Evolutionary conservation across 192 early-diverging fungal genomes (phyloP).

Genomic region (Coemansia reversa): DNA sequence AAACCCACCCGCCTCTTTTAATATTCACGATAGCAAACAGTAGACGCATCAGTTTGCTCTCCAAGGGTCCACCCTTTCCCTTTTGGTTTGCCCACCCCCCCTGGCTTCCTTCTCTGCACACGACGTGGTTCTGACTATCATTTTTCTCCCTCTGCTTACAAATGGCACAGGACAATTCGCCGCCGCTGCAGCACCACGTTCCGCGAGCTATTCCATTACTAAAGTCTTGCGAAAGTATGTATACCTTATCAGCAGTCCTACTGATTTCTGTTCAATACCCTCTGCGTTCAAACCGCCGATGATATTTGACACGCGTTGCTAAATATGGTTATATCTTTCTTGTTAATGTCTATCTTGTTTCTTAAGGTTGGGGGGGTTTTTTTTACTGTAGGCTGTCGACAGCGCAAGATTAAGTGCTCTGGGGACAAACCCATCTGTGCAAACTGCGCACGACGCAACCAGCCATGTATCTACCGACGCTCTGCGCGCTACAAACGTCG

Average conservation of each 20-base stretch:
- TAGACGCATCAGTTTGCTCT: background rate
- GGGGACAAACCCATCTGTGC: constrained; percentile 52
- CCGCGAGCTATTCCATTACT: constrained; percentile 45
- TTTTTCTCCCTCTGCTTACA: background rate
- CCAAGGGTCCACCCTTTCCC: background rate
- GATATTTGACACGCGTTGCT: background rate
- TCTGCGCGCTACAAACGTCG: constrained; percentile 56
- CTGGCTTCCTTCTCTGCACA: background rate
- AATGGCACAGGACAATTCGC: constrained; percentile 20
- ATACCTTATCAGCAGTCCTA: background rate
- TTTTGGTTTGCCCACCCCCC: background rate
- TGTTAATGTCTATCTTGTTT: background rate
- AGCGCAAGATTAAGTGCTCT: constrained; percentile 54
- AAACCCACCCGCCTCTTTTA: background rate
- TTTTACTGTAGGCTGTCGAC: constrained; percentile 41
- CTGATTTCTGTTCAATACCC: background rate
- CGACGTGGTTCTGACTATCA: background rate
- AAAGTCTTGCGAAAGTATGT: constrained; percentile 56
- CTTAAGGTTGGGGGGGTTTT: background rate
- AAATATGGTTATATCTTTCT: background rate
- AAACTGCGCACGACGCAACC: constrained; percentile 50
- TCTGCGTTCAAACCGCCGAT: background rate
- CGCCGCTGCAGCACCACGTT: constrained; percentile 8
- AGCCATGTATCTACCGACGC: constrained; percentile 52
- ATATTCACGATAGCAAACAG: too few relatives aligned